Base-by-base conservation (phyloP, 108 stramenopile species). In the Nitzschia sp. region DNA sequence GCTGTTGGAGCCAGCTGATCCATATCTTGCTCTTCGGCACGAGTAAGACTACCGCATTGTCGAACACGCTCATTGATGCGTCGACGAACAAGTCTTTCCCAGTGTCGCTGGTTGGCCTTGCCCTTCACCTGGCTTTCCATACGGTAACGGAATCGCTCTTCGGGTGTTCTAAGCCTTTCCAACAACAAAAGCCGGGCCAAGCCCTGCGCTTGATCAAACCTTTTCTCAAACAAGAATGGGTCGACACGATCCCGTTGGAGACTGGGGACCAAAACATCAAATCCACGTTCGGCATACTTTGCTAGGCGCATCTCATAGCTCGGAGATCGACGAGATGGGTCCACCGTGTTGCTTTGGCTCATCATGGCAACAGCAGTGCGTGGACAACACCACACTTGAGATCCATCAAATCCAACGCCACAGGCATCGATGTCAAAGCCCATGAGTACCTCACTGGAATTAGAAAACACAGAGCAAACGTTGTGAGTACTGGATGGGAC, bases 251-350 rank as follows among this genome's bases (percentile, higher is more conserved):
- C 6, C 19, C 41, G 42, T 11, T 42, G 42, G 22, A 64, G 51
- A 29, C 14, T 34, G 6, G 43, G 67, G 7, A 80, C 62, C 14
- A 70, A 9, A 39, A 69, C 55, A 10, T 60, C 58, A 40, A 62
- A 81, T 38, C 80, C 80, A 21, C 80, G 71, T 65, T 52, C 38
- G 9, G 73, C 79, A 51, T 81, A 81, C 76, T 81, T 81, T 21
- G 72, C 76, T 24, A 81, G 78, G 0, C 80, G 69, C 71, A 59
- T 79, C 54, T 81, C 80, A 75, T 81, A 81, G 20, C 78, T 77
- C 8, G 79, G 79, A 22, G 69, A 71, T 29, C 79, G 78, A 10
- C 79, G 65, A 24, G 73, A 53, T 50, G 77, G 12, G 44, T 81
- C 80, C 21, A 79, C 78, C 26, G 73, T 65, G 55, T 81, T 81